Evolutionary conservation across 1,284 basidiomycete genomes (phyloP).

Genomic region (Pseudozyma sp.): DNA sequence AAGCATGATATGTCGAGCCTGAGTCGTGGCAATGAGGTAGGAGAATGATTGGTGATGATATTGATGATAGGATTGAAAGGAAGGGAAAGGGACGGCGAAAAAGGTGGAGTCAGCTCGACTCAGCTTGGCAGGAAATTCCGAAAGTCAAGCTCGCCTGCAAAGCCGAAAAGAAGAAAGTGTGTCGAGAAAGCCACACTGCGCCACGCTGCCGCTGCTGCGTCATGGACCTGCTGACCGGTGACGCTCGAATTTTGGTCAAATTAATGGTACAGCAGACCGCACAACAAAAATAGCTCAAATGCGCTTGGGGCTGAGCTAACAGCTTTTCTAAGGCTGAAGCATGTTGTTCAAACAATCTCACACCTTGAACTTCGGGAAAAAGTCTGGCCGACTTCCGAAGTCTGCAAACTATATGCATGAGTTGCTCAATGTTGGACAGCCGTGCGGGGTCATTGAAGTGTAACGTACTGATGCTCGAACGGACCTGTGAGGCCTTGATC

Average conservation of each 20-base stretch:
- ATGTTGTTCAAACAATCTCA: conserved; percentile 8
- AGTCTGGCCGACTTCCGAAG: conserved; percentile 9
- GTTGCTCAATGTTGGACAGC: background rate
- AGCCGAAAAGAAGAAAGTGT: conserved; percentile 23
- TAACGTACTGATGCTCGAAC: background rate
- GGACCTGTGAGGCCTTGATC: background rate
- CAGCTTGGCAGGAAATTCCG: conserved; percentile 11
- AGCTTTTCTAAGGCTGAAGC: background rate
- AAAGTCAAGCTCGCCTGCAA: conserved; percentile 20
- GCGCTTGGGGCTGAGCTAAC: conserved; percentile 14
- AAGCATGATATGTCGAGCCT: conserved; percentile 9
- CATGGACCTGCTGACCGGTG: conserved; percentile 1
- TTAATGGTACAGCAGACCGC: background rate
- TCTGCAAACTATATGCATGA: conserved; percentile 13
- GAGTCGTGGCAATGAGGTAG: background rate
- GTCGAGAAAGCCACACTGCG: conserved; percentile 1
- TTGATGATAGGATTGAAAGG: background rate
- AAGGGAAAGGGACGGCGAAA: background rate
- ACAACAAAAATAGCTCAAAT: conserved; percentile 7
- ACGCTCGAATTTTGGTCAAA: background rate
- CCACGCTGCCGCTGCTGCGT: conserved; percentile 13
- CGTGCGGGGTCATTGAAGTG: too few species aligned
- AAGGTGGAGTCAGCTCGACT: conserved; percentile 17
- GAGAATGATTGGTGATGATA: background rate
- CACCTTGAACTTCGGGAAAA: background rate